Evolutionary conservation across 2,329 filamentous ascomycete genomes (phyloP), one percentile per base, ranked within the genome.

Genomic region (Trichophaea hybrida): DNA sequence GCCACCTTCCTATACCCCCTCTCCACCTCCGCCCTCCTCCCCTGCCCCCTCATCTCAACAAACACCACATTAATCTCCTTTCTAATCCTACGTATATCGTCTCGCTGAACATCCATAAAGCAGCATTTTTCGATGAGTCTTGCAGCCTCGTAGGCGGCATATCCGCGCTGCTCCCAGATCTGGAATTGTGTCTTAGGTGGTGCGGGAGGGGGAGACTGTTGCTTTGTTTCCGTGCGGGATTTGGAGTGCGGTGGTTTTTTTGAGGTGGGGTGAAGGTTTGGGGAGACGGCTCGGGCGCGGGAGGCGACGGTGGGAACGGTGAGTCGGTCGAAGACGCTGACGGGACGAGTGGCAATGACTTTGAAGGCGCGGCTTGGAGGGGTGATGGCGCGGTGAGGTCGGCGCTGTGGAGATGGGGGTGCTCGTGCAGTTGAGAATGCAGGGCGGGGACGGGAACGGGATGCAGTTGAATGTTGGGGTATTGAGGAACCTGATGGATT

Each of bases 251-350:
- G 12, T 15, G 15, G 13, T 6, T 35, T 35, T n/a, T 32, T 13
- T 6, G 50, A 37, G 24, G n/a, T 32, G 32, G 33, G 34, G 32
- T 33, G 50, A 34, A 1, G 4, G 31, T 12, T 12, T 24, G n/a
- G 48, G 5, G 48, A 50, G n/a, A 32, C 10, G 38, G 38, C 4
- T 43, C 38, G 38, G 10, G 38, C 38, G 15, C 32, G 32, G 13
- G 50, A 53, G 13, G 50, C 32, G 34, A 33, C 50, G 32, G 50
- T 53, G 33, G 50, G 50, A 5, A 32, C 32, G 31, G 32, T n/a
- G 7, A 53, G 50, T n/a, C 50, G 31, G 32, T 53, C 50, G 50
- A 53, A 53, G n/a, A 53, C 50, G 50, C 33, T 53, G 40, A 13
- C 24, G 24, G 24, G 24, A 46, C 40, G 40, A 46, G 40, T 46